Percentiles rank a stretch among this genome's conserved stretches.
phyloP scores from a whole-genome alignment of 805 yeast species.

The Millerozyma acaciae region DNA sequence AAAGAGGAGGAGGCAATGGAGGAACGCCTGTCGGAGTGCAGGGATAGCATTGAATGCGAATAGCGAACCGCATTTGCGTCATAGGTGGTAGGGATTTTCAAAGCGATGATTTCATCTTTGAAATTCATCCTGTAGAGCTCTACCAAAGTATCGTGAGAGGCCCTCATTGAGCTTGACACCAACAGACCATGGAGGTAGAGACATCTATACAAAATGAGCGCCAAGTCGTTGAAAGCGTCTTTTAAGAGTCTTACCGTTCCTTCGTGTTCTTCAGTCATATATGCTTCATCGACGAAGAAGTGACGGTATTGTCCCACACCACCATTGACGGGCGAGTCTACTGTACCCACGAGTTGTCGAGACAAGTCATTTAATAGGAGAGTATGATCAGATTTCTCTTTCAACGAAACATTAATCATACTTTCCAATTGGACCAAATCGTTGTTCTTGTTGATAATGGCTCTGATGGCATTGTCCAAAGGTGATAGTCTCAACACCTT shows the following conservation, averaged over 20 bases:
- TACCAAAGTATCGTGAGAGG: slow-evolving; percentile 65
- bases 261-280: slow-evolving; percentile 27
- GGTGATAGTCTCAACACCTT: slow-evolving; percentile 66
- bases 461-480: slow-evolving; percentile 71
- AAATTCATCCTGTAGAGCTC: slow-evolving; percentile 66
- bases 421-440: slow-evolving; percentile 69
- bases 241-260: slow-evolving; percentile 33
- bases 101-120: slow-evolving; percentile 52
- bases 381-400: slow-evolving; percentile 46
- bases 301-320: slow-evolving; percentile 82
- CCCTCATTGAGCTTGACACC: slow-evolving; percentile 51
- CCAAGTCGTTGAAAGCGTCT: slow-evolving; percentile 63
- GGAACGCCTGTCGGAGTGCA: slow-evolving; percentile 6
- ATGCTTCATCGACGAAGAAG: slow-evolving; percentile 48
- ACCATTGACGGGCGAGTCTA: slow-evolving; percentile 90
- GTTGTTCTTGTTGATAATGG: slow-evolving; percentile 62
- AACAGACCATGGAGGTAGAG: slow-evolving; percentile 65
- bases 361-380: slow-evolving; percentile 61
- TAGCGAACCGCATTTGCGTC: slow-evolving; percentile 14
- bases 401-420: slow-evolving; percentile 48
- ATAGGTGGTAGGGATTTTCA: slow-evolving; percentile 35
- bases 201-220: slow-evolving; percentile 61
- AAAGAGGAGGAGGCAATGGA: slow-evolving; percentile 6
- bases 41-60: slow-evolving; percentile 8
- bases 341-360: slow-evolving; percentile 75